These are phyloP conservation scores for Daldinia eschscholtzii DNA, from an alignment of 2,329 filamentous ascomycete species.

Conservation along the genomic window DNA sequence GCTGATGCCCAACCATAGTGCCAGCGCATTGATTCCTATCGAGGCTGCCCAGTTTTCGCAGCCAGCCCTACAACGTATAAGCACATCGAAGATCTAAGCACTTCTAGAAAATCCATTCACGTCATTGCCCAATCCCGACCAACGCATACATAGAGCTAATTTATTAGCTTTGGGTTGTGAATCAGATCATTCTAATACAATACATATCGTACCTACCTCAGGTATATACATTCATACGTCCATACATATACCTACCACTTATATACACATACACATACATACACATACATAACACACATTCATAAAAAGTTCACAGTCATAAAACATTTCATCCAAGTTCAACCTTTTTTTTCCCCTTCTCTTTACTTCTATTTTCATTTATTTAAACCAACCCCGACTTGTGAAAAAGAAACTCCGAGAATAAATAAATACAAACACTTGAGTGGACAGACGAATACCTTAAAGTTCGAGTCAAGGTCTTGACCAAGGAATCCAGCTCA, in stretches of 20 bases:
- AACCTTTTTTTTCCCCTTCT: slow-evolving; percentile 15
- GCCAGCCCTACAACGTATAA: slow-evolving; percentile 45
- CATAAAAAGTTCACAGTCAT: slow-evolving; percentile 34
- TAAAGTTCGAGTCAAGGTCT: slow-evolving; percentile 6
- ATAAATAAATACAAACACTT: slow-evolving; percentile 4
- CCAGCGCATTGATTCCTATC: slow-evolving; percentile 51
- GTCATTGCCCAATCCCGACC: slow-evolving; percentile 45
- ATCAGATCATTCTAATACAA: slow-evolving; percentile 33
- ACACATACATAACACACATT: slow-evolving; percentile 29
- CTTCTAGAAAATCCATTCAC: slow-evolving; percentile 41
- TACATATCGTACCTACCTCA: slow-evolving; percentile 6
- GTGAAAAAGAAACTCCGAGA: slow-evolving; percentile 13
- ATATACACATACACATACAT: slow-evolving; percentile 14
- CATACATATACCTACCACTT: slow-evolving; percentile 13
- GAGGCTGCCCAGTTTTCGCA: slow-evolving; percentile 45
- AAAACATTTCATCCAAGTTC: slow-evolving; percentile 32
- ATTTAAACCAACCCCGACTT: slow-evolving; percentile 10
- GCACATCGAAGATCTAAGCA: slow-evolving; percentile 42
- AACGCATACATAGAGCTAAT: slow-evolving; percentile 41
- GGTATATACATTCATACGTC: background rate
- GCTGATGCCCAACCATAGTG: slow-evolving; percentile 53
- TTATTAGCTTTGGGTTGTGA: slow-evolving; percentile 39
- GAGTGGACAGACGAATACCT: slow-evolving; percentile 1
- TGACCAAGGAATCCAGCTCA: slow-evolving; percentile 15
- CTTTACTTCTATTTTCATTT: slow-evolving; percentile 13